Percentiles rank a stretch among this genome's conserved stretches.
Evolutionary conservation across 2,329 filamentous ascomycete genomes (phyloP).

Genomic region (Exophiala sp.): DNA sequence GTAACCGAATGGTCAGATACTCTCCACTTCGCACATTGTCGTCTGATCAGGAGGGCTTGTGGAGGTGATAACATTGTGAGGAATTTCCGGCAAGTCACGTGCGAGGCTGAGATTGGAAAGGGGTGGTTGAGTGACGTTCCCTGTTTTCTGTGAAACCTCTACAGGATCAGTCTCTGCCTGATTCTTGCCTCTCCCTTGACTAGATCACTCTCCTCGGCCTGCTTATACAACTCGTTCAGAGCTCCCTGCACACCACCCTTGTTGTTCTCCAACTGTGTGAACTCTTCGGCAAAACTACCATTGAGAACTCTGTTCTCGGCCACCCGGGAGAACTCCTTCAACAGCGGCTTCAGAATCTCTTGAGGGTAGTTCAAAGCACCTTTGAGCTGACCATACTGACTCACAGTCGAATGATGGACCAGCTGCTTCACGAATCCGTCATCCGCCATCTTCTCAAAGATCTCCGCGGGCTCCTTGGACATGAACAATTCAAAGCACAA

Average conservation of each 20-base stretch:
- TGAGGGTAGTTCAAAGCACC: slow-evolving; percentile 26
- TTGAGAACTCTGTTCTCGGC: slow-evolving; percentile 18
- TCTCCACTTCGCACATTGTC: too few relatives aligned
- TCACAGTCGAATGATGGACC: slow-evolving; percentile 23
- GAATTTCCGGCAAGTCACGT: too few relatives aligned
- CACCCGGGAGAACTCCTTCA: slow-evolving; percentile 29
- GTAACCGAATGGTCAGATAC: too few relatives aligned
- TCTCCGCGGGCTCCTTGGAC: slow-evolving; percentile 27
- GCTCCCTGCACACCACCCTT: slow-evolving; percentile 10
- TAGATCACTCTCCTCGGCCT: slow-evolving; percentile 7
- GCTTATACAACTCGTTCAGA: slow-evolving; percentile 12
- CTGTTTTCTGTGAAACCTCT: too few relatives aligned
- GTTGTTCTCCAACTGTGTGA: slow-evolving; percentile 13
- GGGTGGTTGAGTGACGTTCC: too few relatives aligned
- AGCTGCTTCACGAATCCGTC: slow-evolving; percentile 27
- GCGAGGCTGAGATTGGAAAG: too few relatives aligned
- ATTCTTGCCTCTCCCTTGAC: background rate
- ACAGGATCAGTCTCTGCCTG: background rate
- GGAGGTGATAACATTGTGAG: too few relatives aligned
- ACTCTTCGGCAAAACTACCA: slow-evolving; percentile 20
- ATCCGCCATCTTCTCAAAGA: slow-evolving; percentile 27
- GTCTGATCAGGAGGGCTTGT: too few relatives aligned
- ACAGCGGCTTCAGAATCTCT: slow-evolving; percentile 35
- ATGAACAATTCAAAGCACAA: slow-evolving; percentile 28
- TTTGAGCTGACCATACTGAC: slow-evolving; percentile 29